phyloP scores from a whole-genome alignment of 495 filamentous ascomycete species.

The Glutinoglossum americanum region DNA sequence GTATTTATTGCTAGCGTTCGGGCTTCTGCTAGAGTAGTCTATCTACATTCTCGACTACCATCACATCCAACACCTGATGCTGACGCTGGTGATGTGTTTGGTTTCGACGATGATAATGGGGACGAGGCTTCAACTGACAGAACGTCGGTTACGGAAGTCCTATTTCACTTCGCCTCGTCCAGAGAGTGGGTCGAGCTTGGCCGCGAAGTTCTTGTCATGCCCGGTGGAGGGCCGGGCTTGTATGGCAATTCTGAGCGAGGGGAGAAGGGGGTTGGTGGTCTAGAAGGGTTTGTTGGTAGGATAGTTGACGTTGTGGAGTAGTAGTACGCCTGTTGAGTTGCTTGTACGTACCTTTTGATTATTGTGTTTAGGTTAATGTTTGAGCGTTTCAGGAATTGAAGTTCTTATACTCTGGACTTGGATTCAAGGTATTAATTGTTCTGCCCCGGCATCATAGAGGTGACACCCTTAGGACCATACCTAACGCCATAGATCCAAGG shows the following conservation, averaged over 20 bases:
- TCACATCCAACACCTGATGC: constrained; percentile 7
- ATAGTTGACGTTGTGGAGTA: constrained; percentile 25
- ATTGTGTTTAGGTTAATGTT: no score
- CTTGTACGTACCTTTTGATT: no score
- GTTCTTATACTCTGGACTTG: no score
- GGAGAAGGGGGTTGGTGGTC: constrained; percentile 32
- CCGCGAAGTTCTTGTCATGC: constrained; percentile 58
- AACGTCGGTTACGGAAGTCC: constrained; percentile 26
- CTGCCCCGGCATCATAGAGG: no score
- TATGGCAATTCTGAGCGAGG: constrained; percentile 27
- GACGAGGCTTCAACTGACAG: constrained; percentile 11
- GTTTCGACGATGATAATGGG: constrained; percentile 23
- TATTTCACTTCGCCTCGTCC: constrained; percentile 50
- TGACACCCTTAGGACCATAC: no score
- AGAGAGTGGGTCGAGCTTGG: constrained; percentile 76
- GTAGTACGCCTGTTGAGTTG: neutral
- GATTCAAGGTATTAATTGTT: no score
- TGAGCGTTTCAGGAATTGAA: no score
- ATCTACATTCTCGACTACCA: constrained; percentile 10
- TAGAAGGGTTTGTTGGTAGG: constrained; percentile 44
- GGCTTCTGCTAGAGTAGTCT: constrained; percentile 45
- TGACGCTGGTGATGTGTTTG: constrained; percentile 33
- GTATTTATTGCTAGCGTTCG: constrained; percentile 78
- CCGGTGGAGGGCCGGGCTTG: constrained; percentile 30
- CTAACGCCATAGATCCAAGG: no score